Conservation (phyloP, 2,329 filamentous ascomycete species). For the Plectosphaerella sp. region DNA sequence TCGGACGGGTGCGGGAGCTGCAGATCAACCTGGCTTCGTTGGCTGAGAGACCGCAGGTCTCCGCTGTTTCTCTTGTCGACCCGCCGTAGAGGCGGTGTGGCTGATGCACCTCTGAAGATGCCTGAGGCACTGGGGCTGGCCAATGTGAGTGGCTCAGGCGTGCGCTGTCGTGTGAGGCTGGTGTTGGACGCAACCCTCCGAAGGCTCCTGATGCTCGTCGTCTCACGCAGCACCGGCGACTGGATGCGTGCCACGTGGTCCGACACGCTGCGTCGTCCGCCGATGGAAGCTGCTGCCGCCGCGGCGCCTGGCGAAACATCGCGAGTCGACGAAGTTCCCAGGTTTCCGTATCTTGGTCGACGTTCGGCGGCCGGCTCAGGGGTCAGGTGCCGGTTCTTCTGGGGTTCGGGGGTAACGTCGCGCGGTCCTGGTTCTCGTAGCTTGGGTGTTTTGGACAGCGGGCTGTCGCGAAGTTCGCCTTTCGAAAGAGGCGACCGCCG, state of each 20-base stretch:
- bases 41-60: constrained; percentile 68
- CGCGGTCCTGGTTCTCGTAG: constrained; percentile 32
- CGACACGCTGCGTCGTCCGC: constrained; percentile 28
- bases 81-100: constrained; percentile 67
- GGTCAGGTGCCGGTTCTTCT: constrained; percentile 27
- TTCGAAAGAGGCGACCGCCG: constrained; percentile 14
- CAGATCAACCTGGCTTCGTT: constrained; percentile 34
- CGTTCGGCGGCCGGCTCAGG: constrained; percentile 8
- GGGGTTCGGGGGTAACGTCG: constrained; percentile 37
- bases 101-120: constrained; percentile 45
- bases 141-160: constrained; percentile 47
- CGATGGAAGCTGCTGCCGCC: constrained; percentile 12
- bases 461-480: constrained; percentile 16
- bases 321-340: constrained; percentile 22
- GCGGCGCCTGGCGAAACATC: constrained; percentile 10
- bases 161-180: constrained; percentile 45
- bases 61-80: constrained; percentile 66
- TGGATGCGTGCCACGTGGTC: constrained; percentile 23
- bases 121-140: constrained; percentile 26
- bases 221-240: constrained; percentile 6
- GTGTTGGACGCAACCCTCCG: constrained; percentile 49
- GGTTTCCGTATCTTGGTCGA: constrained; percentile 16
- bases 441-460: constrained; percentile 31
- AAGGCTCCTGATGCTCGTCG: constrained; percentile 22
- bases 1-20: constrained; percentile 1